A percentile compares a stretch with the other conserved stretches of the same genome.
Conservation (phyloP, 176 grass and related monocot species). For the Oryza officinalis region DNA sequence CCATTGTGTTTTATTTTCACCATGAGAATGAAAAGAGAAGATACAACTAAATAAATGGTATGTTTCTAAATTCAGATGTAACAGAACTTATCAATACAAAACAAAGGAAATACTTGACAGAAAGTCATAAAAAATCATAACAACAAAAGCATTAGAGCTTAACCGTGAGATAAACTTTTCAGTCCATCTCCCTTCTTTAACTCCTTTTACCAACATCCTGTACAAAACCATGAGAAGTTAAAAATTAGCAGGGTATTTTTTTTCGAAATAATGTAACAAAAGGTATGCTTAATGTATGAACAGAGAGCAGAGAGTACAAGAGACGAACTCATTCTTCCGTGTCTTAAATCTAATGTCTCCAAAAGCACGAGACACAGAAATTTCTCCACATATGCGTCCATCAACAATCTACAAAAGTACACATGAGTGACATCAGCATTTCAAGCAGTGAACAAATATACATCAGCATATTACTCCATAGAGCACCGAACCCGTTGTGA, state of each 20-base stretch:
- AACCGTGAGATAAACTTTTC: constrained; percentile 90
- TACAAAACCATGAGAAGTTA: constrained; percentile 40
- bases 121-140: background rate
- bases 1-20: background rate
- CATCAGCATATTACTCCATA: background rate
- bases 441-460: constrained; percentile 25
- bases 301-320: constrained; percentile 43
- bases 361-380: constrained; percentile 95
- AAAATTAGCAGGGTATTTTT: constrained; percentile 3
- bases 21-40: background rate
- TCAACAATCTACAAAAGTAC: constrained; percentile 70
- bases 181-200: constrained; percentile 80
- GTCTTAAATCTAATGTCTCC: constrained; percentile 96
- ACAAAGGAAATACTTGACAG: background rate
- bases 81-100: background rate
- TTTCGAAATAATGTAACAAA: background rate
- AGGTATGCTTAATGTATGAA: constrained; percentile 3
- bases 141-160: background rate
- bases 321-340: constrained; percentile 88
- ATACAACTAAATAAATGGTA: background rate
- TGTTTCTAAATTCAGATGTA: background rate
- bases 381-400: constrained; percentile 98
- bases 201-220: constrained; percentile 89
- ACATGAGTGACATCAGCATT: constrained; percentile 12
- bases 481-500: background rate